Conservation (phyloP, 805 yeast species). For the Kazachstania bromeliacearum region DNA sequence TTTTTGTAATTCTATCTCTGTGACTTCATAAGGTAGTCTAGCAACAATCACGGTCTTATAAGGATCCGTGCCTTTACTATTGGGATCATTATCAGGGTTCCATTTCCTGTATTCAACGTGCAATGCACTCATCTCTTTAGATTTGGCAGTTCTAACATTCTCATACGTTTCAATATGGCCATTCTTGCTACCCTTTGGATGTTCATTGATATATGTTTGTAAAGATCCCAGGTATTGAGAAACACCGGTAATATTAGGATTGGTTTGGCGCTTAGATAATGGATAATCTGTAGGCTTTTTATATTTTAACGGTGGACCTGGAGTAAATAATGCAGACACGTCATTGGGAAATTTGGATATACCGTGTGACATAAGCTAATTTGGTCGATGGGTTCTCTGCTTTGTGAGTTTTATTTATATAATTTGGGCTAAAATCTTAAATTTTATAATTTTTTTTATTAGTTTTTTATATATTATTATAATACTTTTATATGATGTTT, state of each 20-base stretch:
- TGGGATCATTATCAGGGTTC: constrained; percentile 51
- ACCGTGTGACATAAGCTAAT: constrained; percentile 13
- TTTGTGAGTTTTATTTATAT: no score
- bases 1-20: constrained; percentile 60
- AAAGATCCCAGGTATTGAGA: constrained; percentile 22
- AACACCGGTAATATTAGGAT: constrained; percentile 40
- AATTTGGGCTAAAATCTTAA: no score
- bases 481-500: no score
- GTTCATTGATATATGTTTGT: constrained; percentile 26
- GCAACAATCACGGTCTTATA: constrained; percentile 69
- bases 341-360: constrained; percentile 34
- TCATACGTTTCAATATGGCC: constrained; percentile 23
- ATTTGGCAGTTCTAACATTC: constrained; percentile 10
- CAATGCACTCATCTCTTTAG: constrained; percentile 24
- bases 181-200: constrained; percentile 17
- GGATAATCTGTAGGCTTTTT: constrained; percentile 42
- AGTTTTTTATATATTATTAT: no score
- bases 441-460: background rate
- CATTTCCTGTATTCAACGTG: constrained; percentile 33
- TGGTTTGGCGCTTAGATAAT: constrained; percentile 36
- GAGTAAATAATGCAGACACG: constrained; percentile 35
- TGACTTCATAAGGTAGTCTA: constrained; percentile 52
- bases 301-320: constrained; percentile 47
- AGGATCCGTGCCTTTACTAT: constrained; percentile 57
- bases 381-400: no score